Percentiles rank a stretch among this genome's conserved stretches.
Conservation (phyloP, 2,329 filamentous ascomycete genomes). For the Aspergillus quadricinctus region DNA sequence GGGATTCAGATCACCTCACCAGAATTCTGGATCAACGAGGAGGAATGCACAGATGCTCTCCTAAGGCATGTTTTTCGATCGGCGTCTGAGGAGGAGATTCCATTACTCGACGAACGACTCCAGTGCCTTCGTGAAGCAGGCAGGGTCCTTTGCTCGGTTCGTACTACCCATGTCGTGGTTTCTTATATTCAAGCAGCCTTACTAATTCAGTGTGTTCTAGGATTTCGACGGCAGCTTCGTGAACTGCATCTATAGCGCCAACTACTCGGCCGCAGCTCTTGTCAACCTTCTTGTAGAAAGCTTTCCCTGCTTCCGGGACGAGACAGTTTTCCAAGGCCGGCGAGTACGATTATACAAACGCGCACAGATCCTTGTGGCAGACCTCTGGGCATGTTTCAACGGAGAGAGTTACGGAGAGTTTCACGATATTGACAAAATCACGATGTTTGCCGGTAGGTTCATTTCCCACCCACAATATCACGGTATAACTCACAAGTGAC, state of each 20-base stretch:
- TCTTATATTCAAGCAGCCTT: background rate
- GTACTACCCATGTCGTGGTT: slow-evolving; percentile 8
- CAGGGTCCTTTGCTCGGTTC: slow-evolving; percentile 70
- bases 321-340: slow-evolving; percentile 68
- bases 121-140: slow-evolving; percentile 79
- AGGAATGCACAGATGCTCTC: slow-evolving; percentile 69
- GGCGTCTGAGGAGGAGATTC: slow-evolving; percentile 79
- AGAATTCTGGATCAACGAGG: slow-evolving; percentile 76
- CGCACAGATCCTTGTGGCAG: slow-evolving; percentile 92
- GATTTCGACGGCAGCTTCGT: slow-evolving; percentile 71
- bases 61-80: slow-evolving; percentile 79
- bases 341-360: slow-evolving; percentile 83
- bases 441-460: slow-evolving; percentile 78
- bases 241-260: slow-evolving; percentile 68
- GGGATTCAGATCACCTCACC: slow-evolving; percentile 85
- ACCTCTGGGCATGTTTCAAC: slow-evolving; percentile 93
- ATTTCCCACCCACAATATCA: background rate
- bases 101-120: slow-evolving; percentile 73
- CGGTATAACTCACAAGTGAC: background rate
- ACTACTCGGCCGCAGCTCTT: slow-evolving; percentile 74
- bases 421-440: slow-evolving; percentile 87
- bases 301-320: slow-evolving; percentile 83
- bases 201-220: slow-evolving; percentile 37
- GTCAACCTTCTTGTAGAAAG: slow-evolving; percentile 80
- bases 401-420: slow-evolving; percentile 76